Evolutionary conservation across 805 yeast species (phyloP).

Genomic region (Candida fluviatilis): DNA sequence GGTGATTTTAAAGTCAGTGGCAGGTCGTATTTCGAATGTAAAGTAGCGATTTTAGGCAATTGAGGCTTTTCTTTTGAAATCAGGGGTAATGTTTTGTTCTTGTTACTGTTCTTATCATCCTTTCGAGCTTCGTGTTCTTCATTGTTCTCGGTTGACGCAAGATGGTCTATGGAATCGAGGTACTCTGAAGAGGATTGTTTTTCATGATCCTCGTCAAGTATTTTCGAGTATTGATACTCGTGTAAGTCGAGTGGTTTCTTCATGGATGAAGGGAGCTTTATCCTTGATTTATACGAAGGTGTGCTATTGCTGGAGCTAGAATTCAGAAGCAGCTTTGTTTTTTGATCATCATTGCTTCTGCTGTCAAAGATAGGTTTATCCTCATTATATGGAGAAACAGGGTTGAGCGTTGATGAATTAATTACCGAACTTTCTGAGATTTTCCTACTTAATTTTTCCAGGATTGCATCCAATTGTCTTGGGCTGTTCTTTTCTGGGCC

Average conservation of each 20-base stretch:
- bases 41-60: not conserved
- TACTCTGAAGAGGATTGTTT: too few species aligned
- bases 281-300: constrained; percentile 26
- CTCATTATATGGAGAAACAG: too few species aligned
- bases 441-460: constrained; percentile 5
- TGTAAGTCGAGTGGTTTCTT: constrained; percentile 13
- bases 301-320: constrained; percentile 16
- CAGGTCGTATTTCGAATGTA: not conserved
- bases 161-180: too few species aligned
- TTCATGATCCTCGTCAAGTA: too few species aligned
- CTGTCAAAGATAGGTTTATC: not conserved
- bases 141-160: too few species aligned
- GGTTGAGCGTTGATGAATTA: too few species aligned
- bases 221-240: constrained; percentile 3
- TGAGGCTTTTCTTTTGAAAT: too few species aligned
- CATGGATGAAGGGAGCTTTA: constrained; percentile 27
- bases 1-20: constrained; percentile 1
- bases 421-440: constrained; percentile 1
- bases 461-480: constrained; percentile 5
- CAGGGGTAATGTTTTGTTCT: too few species aligned
- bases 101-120: too few species aligned
- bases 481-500: constrained; percentile 2
- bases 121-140: too few species aligned
- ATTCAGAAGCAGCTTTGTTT: constrained; percentile 4
- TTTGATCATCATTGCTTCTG: constrained; percentile 14